A percentile compares a stretch with the other conserved stretches of the same genome.
Evolutionary conservation across 1,284 basidiomycete species (phyloP).

Genomic region (Sporisorium iseilematis-ciliati): DNA sequence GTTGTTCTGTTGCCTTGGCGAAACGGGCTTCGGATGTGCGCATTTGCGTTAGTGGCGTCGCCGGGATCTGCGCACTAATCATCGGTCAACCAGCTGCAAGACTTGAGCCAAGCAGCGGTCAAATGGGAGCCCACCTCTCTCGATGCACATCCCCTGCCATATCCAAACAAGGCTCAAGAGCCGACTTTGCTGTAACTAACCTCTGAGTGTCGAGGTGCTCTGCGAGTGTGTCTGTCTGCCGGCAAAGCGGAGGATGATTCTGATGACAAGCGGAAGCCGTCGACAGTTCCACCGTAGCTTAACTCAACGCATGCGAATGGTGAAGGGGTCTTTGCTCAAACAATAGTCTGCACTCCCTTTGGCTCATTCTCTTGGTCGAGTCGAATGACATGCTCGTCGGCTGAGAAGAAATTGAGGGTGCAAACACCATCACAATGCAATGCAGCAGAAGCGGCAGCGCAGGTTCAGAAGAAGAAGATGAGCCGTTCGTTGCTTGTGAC

Average conservation of each 20-base stretch:
- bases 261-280: too few species aligned
- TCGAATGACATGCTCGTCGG: slow-evolving; percentile 1
- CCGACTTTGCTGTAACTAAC: too few species aligned
- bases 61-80: slow-evolving; percentile 16
- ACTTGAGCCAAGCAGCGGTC: background rate
- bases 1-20: background rate
- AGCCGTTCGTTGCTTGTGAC: background rate
- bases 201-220: too few species aligned
- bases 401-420: background rate
- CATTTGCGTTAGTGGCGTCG: slow-evolving; percentile 32
- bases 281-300: too few species aligned
- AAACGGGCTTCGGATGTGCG: slow-evolving; percentile 13
- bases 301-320: too few species aligned
- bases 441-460: too few species aligned
- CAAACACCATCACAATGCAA: background rate
- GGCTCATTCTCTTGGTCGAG: too few species aligned
- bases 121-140: background rate
- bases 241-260: too few species aligned
- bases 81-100: slow-evolving; percentile 5
- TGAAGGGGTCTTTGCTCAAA: too few species aligned
- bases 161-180: background rate
- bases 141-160: background rate
- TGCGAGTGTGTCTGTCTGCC: too few species aligned
- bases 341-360: too few species aligned
- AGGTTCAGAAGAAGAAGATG: background rate